Base-by-base conservation (phyloP, 352 stramenopile species). In the Pythium angustatum region DNA sequence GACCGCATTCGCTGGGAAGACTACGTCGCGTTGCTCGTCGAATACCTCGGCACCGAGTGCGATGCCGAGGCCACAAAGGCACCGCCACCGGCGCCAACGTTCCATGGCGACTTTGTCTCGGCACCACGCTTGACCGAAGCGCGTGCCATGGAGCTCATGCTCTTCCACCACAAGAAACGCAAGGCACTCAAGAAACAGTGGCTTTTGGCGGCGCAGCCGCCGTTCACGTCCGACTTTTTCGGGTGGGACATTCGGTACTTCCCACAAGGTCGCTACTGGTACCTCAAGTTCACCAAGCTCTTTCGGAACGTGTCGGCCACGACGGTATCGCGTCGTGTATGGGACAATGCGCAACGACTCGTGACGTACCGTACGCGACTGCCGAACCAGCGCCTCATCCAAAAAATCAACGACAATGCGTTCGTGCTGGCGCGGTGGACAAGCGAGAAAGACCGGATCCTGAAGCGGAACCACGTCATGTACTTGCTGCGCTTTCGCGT, bases 401-500 rank as follows among this genome's bases (percentile, higher is more conserved):
- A 83, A 56, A 30, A 27, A 9, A 59, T 86, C 43, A 84, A 85
- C 56, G 73, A 86, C 8, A 72, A 84, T 51, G 79, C 73, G 24
- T 88, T 81, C 75, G 69, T 88, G 47, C 28, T 58, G n/a, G 58
- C 58, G 27, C 47, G 58, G 6, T 61, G 54, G 54, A 36, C 33
- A 15, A 28, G 7, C 14, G 34, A 75, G 28, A 68, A 76, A 45
- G 19, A 63, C 33, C 68, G 5, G 59, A 70, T 19, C 51, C 49
- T 31, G 54, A 64, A 54, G 63, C 52, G 24, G 60, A 66, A 48
- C 41, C 73, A 21, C 17, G 69, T 68, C 14, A 50, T 77, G 27
- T 60, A 73, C 54, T 73, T 81, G 54, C 59, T 86, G 41, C 75
- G 79, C 31, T 88, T 88, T 43, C 75, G 79, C 0, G 43, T 83